Percentiles rank a stretch among this genome's conserved stretches.
Evolutionary conservation across 2,329 filamentous ascomycete species (phyloP).

Genomic region (Echinosphaeria canescens): DNA sequence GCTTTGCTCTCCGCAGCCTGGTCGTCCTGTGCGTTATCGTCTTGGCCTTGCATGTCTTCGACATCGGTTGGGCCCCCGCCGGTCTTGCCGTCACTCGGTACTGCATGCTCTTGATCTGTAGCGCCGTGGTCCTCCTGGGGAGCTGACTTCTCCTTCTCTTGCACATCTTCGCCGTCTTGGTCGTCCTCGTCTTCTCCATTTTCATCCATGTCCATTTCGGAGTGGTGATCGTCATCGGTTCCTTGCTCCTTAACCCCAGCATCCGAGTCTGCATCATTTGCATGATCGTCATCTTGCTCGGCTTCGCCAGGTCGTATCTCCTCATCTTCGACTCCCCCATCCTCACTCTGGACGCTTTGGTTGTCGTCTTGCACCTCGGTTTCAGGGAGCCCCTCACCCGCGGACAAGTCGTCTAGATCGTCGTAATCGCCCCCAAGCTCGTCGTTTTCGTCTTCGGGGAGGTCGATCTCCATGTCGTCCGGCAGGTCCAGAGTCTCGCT

Average conservation of each 20-base stretch:
- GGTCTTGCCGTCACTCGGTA: slow-evolving; percentile 39
- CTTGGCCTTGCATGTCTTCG: slow-evolving; percentile 27
- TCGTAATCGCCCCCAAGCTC: slow-evolving; percentile 29
- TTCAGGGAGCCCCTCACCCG: slow-evolving; percentile 12
- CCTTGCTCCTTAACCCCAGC: no score
- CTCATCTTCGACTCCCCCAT: slow-evolving; percentile 22
- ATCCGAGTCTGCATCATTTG: no score
- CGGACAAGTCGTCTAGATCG: slow-evolving; percentile 33
- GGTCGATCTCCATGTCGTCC: slow-evolving; percentile 73
- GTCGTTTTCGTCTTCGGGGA: slow-evolving; percentile 32
- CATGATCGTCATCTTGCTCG: no score
- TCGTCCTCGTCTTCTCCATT: slow-evolving; percentile 14
- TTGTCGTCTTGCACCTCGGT: slow-evolving; percentile 22
- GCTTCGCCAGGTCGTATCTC: slow-evolving; percentile 9
- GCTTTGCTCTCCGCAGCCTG: slow-evolving; percentile 36
- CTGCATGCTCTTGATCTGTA: slow-evolving; percentile 36
- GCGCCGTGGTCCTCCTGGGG: slow-evolving; percentile 21
- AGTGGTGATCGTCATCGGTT: slow-evolving; percentile 18
- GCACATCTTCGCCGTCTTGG: slow-evolving; percentile 20
- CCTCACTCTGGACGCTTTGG: slow-evolving; percentile 19
- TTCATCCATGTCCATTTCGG: slow-evolving; percentile 11
- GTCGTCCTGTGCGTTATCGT: slow-evolving; percentile 35
- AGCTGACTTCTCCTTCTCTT: slow-evolving; percentile 23
- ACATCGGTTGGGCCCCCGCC: slow-evolving; percentile 46
- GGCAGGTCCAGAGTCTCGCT: slow-evolving; percentile 67